Evolutionary conservation across 2,329 filamentous ascomycete genomes (phyloP), one percentile per base, ranked within the genome.

Genomic region (Trichophyton simii): DNA sequence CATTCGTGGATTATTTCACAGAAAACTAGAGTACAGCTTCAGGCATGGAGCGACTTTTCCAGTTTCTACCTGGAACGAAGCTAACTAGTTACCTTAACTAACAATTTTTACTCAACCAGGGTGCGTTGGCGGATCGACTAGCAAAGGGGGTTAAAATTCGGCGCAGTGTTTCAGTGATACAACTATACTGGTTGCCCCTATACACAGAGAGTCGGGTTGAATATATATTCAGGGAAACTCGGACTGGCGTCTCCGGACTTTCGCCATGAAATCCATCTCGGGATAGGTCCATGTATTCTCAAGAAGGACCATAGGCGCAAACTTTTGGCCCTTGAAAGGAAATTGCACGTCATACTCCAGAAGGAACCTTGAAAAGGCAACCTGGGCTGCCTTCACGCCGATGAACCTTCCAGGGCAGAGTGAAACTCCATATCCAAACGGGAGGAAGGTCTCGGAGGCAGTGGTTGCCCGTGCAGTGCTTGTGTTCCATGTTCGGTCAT

Each of bases 381-480:
- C 18, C 9, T 41, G 55, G 3, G 55, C 20, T 9, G 34, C 20
- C 20, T 41, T 58, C 18, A 58, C 38, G 6, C 55, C 55, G 4
- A 58, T 38, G 3, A 58, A 58, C 9, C 58, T 20, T n/a, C 58
- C 58, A n/a, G 58, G 58, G 20, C 58, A 59, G 6, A 59, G 7
- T n/a, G 8, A 18, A 11, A 3, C 20, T 20, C 58, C 58, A 34
- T 48, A 44, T 18, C 58, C 44, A 36, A 59, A 59, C 8, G 58
- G n/a, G 8, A 59, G 58, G n/a, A 46, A 59, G 8, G 38, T 46
- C n/a, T 59, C 38, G 8, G 58, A 46, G n/a, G 41, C n/a, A 13
- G 58, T 59, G 11, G 42, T 25, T 20, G 42, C 42, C 20, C 42
- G 38, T 25, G 25, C 38, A 7, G 20, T 59, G 44, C 38, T 9